phyloP scores from a whole-genome alignment of 2,329 filamentous ascomycete genomes.

The Bimuria novae-zelandiae region DNA sequence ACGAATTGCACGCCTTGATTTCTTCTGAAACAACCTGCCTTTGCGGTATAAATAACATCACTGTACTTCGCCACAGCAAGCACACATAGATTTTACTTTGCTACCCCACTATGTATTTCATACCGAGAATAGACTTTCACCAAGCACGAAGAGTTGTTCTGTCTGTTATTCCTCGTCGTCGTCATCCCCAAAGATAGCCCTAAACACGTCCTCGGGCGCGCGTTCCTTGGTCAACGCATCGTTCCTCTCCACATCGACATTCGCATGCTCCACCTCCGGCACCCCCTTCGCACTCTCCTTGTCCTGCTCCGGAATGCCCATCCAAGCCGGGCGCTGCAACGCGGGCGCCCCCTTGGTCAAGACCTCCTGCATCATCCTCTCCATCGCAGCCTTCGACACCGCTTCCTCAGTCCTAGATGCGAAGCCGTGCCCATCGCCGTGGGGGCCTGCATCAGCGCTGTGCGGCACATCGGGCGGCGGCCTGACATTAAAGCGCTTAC shows the following conservation, averaged over 20 bases:
- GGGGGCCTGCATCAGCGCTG: constrained; percentile 51
- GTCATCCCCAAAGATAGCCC: constrained; percentile 90
- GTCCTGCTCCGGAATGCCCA: constrained; percentile 17
- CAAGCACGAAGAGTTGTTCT: too few relatives aligned
- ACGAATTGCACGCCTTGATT: too few relatives aligned
- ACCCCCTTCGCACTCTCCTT: background rate
- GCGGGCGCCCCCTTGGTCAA: constrained; percentile 29
- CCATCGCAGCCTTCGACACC: constrained; percentile 59
- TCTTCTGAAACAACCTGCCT: too few relatives aligned
- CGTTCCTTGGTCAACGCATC: constrained; percentile 74
- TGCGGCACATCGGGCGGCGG: constrained; percentile 70
- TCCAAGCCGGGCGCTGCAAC: constrained; percentile 38
- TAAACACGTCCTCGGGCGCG: constrained; percentile 82
- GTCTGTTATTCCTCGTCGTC: constrained; percentile 49
- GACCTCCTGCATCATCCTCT: constrained; percentile 40
- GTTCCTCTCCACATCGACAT: constrained; percentile 74
- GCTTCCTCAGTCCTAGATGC: constrained; percentile 48
- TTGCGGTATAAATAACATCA: too few relatives aligned
- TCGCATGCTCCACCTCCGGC: constrained; percentile 26
- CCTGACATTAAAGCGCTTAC: constrained; percentile 90
- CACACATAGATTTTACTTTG: too few relatives aligned
- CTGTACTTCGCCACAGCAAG: too few relatives aligned
- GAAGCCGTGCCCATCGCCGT: constrained; percentile 39
- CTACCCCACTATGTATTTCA: too few relatives aligned
- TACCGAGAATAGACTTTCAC: too few relatives aligned